Evolutionary conservation across 1,139 yeast species (phyloP).

Genomic region (Magnusiomyces sp.): DNA sequence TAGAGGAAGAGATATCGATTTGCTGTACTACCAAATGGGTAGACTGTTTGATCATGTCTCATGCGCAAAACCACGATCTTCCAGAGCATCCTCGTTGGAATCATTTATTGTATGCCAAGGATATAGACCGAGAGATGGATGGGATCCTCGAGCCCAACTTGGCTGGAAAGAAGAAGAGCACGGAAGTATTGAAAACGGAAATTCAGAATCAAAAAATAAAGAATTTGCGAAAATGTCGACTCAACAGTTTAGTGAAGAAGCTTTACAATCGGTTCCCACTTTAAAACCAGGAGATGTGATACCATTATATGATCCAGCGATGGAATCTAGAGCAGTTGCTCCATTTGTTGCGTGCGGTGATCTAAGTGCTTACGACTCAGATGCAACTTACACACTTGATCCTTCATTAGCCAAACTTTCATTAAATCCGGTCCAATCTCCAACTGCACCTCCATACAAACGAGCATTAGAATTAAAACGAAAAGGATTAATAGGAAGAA

Average conservation of each 20-base stretch:
- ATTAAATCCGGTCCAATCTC: slow-evolving; percentile 85
- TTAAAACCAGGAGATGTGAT: not conserved
- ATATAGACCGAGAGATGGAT: slow-evolving; percentile 69
- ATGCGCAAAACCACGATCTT: slow-evolving; percentile 92
- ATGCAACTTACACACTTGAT: slow-evolving; percentile 80
- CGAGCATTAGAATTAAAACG: slow-evolving; percentile 83
- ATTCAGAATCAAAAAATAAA: not conserved
- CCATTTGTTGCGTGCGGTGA: slow-evolving; percentile 94
- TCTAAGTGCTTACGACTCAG: slow-evolving; percentile 77
- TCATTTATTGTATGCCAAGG: slow-evolving; percentile 90
- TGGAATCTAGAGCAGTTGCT: slow-evolving; percentile 68
- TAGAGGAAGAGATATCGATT: slow-evolving; percentile 89
- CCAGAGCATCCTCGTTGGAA: slow-evolving; percentile 88
- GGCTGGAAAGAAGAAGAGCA: slow-evolving; percentile 48
- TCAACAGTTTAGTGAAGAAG: slow-evolving; percentile 8
- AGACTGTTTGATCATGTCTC: slow-evolving; percentile 74
- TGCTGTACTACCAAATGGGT: slow-evolving; percentile 82
- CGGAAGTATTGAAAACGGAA: not conserved
- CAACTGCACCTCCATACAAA: slow-evolving; percentile 95
- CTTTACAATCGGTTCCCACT: slow-evolving; percentile 1
- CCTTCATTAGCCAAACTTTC: slow-evolving; percentile 33
- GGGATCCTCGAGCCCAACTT: slow-evolving; percentile 56
- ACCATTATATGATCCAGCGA: slow-evolving; percentile 1
- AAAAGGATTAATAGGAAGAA: slow-evolving; percentile 45
- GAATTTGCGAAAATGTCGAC: slow-evolving; percentile 4